Base-by-base conservation (phyloP, 2,329 filamentous ascomycete species). In the Hypoxylon sp. region DNA sequence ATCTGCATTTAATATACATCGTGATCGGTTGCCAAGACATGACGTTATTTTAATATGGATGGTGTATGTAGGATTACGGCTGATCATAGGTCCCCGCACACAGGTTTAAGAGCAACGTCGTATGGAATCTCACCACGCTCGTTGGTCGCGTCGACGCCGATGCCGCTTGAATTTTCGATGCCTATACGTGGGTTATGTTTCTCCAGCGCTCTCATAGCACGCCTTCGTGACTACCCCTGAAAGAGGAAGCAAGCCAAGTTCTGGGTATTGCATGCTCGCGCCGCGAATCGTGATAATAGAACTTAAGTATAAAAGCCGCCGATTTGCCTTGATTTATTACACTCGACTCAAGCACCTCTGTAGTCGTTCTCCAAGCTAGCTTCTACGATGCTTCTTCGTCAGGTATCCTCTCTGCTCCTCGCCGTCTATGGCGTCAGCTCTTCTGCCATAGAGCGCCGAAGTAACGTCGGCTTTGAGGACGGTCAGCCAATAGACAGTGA, bases 401-500 rank as follows among this genome's bases (percentile, higher is more conserved):
- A 66, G 43, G 24, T 61, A 35, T 62, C 60, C 10, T 66, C 60
- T 15, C 18, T 63, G 9, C 29, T 69, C 21, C 57, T 69, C 23
- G 62, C 62, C 11, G 62, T 55, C 17, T 62, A 43, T 23, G 60
- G 52, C 54, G 60, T 46, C n/a, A 52, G 49, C 10, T 60, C 61
- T n/a, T 62, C 63, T 11, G 63, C 56, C 17, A 64, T 70, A 37
- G 57, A 68, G 49, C 66, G 68, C 11, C 68, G 69, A 35, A 62
- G 58, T 29, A 33, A 46, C n/a, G 61, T 64, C 7, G 70, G 74
- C 26, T 85, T 84, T 64, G 67, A 70, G 8, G 69, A 83, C 38
- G 84, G 84, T 4, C 77, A 87, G 58, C 84, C 86, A 7, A 80
- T 82, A 62, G 81, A 83, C 66, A 79, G 74, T 23, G 79, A 78